phyloP scores from a whole-genome alignment of 179 eudicot species.

The Dionaea muscipula region DNA sequence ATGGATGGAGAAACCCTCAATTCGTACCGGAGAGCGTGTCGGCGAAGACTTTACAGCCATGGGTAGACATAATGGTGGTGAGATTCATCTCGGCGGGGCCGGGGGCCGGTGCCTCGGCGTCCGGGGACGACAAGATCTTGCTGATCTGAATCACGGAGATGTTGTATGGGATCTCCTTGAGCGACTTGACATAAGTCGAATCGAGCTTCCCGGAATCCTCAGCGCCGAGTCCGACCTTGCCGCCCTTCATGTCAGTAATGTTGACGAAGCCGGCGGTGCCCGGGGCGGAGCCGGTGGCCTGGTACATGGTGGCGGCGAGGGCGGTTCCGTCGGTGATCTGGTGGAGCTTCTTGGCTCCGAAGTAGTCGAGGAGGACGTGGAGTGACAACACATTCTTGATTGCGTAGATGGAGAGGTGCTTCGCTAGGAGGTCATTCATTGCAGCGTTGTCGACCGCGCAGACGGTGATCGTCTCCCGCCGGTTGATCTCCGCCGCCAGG shows the following conservation, averaged over 20 bases:
- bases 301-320: conserved; percentile 47
- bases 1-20: too few relatives aligned
- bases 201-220: conserved; percentile 19
- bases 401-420: conserved; percentile 24
- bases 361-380: conserved; percentile 50
- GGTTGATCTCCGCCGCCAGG: conserved; percentile 47
- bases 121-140: conserved; percentile 31
- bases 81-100: conserved; percentile 51
- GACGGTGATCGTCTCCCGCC: conserved; percentile 49
- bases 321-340: conserved; percentile 46
- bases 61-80: conserved; percentile 58
- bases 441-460: conserved; percentile 47
- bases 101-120: conserved; percentile 65
- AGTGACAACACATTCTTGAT: conserved; percentile 44
- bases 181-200: conserved; percentile 48
- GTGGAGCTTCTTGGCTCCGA: conserved; percentile 53
- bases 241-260: conserved; percentile 72
- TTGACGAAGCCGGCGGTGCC: conserved; percentile 81
- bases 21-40: conserved; percentile 30
- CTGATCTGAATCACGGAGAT: conserved; percentile 70
- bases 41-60: conserved; percentile 74
- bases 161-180: conserved; percentile 60
- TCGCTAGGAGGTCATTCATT: conserved; percentile 28
- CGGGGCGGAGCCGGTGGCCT: conserved; percentile 50
- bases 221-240: conserved; percentile 66